Percentiles rank a stretch among this genome's conserved stretches.
These are phyloP conservation scores for Saussurea involucrata DNA, from an alignment of 129 eudicot species.

Conservation along the genomic window DNA sequence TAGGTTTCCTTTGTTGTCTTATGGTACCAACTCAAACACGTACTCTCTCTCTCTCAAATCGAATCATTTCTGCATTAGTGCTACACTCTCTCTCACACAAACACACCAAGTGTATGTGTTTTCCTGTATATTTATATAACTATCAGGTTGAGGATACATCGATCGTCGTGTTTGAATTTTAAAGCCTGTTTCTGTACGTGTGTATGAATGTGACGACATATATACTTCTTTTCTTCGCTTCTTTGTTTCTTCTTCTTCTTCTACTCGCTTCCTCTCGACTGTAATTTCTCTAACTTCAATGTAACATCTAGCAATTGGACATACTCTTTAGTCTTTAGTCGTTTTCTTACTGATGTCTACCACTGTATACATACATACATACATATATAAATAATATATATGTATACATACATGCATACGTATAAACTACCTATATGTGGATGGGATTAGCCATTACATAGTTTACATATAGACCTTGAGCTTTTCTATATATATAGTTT, in stretches of 20 bases:
- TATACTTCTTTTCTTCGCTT: conserved; percentile 1
- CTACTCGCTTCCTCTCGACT: conserved; percentile 18
- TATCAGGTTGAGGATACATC: conserved; percentile 32
- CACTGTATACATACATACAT: neutral
- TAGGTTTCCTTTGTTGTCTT: conserved; percentile 52
- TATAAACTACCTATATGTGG: neutral
- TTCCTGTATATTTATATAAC: neutral
- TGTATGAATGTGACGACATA: conserved; percentile 22
- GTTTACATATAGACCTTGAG: neutral
- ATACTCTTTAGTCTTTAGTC: neutral
- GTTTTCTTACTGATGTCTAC: neutral
- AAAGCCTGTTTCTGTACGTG: conserved; percentile 27
- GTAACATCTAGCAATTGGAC: conserved; percentile 22
- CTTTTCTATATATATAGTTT: neutral
- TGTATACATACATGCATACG: neutral
- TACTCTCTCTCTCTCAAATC: conserved; percentile 2
- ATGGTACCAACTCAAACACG: conserved; percentile 27
- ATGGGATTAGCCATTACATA: neutral
- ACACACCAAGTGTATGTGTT: neutral
- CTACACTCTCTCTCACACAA: neutral
- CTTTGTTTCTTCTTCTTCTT: conserved; percentile 22
- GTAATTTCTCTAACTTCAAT: conserved; percentile 49
- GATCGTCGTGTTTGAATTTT: conserved; percentile 41
- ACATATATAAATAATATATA: neutral
- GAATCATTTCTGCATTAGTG: conserved; percentile 30